Evolutionary conservation across 148 eudicot species (phyloP).

Genomic region (Limonium bicolor): DNA sequence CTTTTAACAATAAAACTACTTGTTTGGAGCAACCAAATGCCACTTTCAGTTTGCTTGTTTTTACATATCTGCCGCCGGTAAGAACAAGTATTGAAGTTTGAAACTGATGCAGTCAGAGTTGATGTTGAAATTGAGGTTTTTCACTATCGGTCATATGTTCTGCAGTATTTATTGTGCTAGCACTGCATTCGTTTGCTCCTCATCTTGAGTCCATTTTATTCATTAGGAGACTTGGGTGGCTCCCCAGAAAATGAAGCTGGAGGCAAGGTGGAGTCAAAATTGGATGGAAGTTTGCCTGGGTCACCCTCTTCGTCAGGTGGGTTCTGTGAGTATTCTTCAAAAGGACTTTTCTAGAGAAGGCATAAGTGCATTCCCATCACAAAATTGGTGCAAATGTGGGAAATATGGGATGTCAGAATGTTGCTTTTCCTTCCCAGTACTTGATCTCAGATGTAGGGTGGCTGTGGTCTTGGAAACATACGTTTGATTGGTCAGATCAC

Average conservation of each 20-base stretch:
- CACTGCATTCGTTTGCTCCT: too few relatives aligned
- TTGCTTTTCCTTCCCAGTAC: slow-evolving; percentile 52
- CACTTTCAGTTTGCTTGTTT: too few relatives aligned
- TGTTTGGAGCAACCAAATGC: too few relatives aligned
- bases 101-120: too few relatives aligned
- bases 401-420: slow-evolving; percentile 56
- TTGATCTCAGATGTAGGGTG: slow-evolving; percentile 66
- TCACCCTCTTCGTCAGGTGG: slow-evolving; percentile 99
- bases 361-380: slow-evolving; percentile 70
- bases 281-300: slow-evolving; percentile 49
- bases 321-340: slow-evolving; percentile 89
- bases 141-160: too few relatives aligned
- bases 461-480: slow-evolving; percentile 79
- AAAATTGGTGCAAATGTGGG: slow-evolving; percentile 64
- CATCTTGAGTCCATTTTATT: slow-evolving; percentile 3
- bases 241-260: slow-evolving; percentile 63
- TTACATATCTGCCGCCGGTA: too few relatives aligned
- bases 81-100: too few relatives aligned
- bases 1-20: too few relatives aligned
- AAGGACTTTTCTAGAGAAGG: slow-evolving; percentile 97
- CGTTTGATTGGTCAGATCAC: slow-evolving; percentile 60
- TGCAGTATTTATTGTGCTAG: too few relatives aligned
- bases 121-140: too few relatives aligned
- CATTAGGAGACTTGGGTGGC: slow-evolving; percentile 76
- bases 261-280: slow-evolving; percentile 48